Evolutionary conservation across 768 basidiomycete genomes (phyloP).

Genomic region (Fistulinella prunicolor): DNA sequence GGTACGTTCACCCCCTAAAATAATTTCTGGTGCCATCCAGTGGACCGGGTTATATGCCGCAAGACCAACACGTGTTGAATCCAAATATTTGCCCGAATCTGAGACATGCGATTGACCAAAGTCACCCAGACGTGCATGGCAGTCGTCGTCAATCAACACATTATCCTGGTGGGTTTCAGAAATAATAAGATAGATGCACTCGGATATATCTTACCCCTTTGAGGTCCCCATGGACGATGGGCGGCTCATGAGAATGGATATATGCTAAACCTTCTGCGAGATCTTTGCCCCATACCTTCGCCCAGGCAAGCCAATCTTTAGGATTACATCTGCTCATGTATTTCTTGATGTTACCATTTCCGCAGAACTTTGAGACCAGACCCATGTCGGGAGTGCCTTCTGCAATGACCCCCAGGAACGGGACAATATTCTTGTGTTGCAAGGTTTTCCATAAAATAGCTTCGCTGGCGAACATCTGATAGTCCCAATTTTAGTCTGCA

Average conservation of each 20-base stretch:
- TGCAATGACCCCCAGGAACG: slow-evolving; percentile 20
- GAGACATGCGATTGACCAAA: slow-evolving; percentile 28
- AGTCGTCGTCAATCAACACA: slow-evolving; percentile 15
- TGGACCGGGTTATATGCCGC: slow-evolving; percentile 1
- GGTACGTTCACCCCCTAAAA: neutral
- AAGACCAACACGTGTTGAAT: slow-evolving; percentile 22
- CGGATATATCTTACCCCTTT: slow-evolving; percentile 30
- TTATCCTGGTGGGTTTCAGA: slow-evolving; percentile 21
- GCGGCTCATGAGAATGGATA: slow-evolving; percentile 23
- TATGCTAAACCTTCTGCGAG: slow-evolving; percentile 23
- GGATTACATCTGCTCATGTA: neutral
- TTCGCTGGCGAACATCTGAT: slow-evolving; percentile 24
- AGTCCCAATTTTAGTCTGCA: neutral
- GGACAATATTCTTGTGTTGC: slow-evolving; percentile 26
- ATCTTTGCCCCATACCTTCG: slow-evolving; percentile 10
- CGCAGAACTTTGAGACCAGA: slow-evolving; percentile 25
- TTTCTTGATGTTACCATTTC: slow-evolving; percentile 17
- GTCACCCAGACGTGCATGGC: slow-evolving; percentile 21
- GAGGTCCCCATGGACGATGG: slow-evolving; percentile 41
- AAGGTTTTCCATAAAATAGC: slow-evolving; percentile 29
- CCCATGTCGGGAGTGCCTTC: slow-evolving; percentile 12
- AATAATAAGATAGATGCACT: neutral
- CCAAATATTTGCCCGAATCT: slow-evolving; percentile 24
- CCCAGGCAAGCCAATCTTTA: slow-evolving; percentile 4
- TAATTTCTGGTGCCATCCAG: slow-evolving; percentile 31